Evolutionary conservation across 2,329 filamentous ascomycete species (phyloP), one percentile per base, ranked within the genome.

Genomic region (Exophiala oligosperma): DNA sequence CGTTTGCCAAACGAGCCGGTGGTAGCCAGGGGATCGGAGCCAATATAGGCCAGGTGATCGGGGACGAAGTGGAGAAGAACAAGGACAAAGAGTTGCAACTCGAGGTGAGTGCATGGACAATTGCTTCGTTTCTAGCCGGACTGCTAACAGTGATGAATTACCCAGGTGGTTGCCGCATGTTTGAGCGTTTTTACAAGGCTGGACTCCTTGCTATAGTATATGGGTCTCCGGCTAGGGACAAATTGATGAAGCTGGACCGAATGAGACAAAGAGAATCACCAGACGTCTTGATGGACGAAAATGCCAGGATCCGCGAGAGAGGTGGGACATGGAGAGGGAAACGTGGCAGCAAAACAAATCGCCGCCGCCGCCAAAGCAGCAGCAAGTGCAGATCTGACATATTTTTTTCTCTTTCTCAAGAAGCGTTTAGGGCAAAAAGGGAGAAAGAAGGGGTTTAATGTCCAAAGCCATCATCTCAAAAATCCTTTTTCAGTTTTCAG

Each of bases 131-230:
- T 12, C 7, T 12, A 35, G 3, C 43, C 28, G 32, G 32, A 35
- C 6, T 35, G 32, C 32, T n/a, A 58, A 49, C 48, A 41, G 52
- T 40, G 49, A 35, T 37, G 59, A 21, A 46, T 57, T 59, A 17
- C 17, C 17, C 17, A 87, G 84, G 86, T 90, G 70, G 91, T 99
- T 54, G 92, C 94, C 52, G 94, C 94, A 67, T 97, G 94, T 76
- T 79, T 99, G 74, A 96, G 90, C 78, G 94, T 99, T 70, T 99
- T 99, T 75, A 99, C 94, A 64, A 86, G 93, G 72, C 89, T 99
- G 70, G 94, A 99, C 79, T 97, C 94, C 52, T 82, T 99, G 62
- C 87, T 99, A 73, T 99, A 64, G 77, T 40, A 29, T 28, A 8
- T 29, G 46, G 23, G 23, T 48, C n/a, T 48, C 17, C 46, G 46